Base-by-base conservation (phyloP, 257 asterid species). In the Plantago ovata region DNA sequence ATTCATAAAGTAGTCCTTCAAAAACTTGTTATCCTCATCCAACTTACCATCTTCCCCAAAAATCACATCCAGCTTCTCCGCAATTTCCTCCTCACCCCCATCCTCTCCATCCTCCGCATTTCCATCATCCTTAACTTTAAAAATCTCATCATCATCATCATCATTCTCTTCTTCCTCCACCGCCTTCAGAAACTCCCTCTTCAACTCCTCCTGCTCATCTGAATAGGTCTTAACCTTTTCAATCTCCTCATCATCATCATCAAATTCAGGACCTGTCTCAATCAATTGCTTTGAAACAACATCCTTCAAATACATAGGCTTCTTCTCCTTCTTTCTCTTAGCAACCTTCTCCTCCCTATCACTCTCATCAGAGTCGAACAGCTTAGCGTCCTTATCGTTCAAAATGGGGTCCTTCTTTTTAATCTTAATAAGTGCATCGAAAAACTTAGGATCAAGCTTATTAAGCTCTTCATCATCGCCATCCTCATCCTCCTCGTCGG, bases 221-320 rank as follows among this genome's bases (percentile, higher is more conserved):
- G 44, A 19, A 57, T 79, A 79, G 52, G 77, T 87, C 82, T 84
- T 87, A 57, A 76, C 66, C 66, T 47, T 61, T 19, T 50, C 6
- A 10, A 41, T 11, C 58, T 76, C 23, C 13, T 62, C 77, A 18
- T 69, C 80, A 6, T 74, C 79, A 14, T 80, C 89, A 19, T 73
- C 77, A 11, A 74, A 77, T 43, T 88, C 94, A 0, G 95, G 84
- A 10, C 95, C 95, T 18, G 33, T 78, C 75, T 84, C 93, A 6
- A 85, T 80, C 52, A 88, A 71, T 28, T 83, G 96, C 79, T 75
- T 75, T 13, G 89, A 73, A 12, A 70, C 74, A 18, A 85, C 88
- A 75, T 88, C 95, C 75, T 83, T 88, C 81, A 92, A 81, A 72
- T 83, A 79, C 89, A 70, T 57, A 0, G 90, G 89, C 62, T 83